Evolutionary conservation across 306 rosid genomes (phyloP).

Genomic region (Vigna mungo): DNA sequence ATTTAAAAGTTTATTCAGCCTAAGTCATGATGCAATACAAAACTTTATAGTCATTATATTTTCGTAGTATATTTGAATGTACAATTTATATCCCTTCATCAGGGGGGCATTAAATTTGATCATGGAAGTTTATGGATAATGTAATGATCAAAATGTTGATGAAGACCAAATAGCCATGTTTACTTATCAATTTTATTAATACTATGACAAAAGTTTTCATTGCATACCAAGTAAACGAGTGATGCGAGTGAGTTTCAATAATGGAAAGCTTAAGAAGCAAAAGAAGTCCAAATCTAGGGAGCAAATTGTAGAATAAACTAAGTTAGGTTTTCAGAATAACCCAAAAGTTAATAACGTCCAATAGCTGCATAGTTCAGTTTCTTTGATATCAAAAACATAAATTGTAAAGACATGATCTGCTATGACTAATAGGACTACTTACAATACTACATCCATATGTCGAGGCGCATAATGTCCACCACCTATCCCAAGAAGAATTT

Average conservation of each 20-base stretch:
- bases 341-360: constrained; percentile 12
- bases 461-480: constrained; percentile 98
- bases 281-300: not conserved
- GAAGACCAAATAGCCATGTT: not conserved
- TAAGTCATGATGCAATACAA: constrained; percentile 8
- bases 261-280: constrained; percentile 9
- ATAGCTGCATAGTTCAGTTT: not conserved
- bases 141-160: not conserved
- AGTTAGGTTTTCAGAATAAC: constrained; percentile 5
- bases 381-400: constrained; percentile 32
- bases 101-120: not conserved
- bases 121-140: constrained; percentile 7
- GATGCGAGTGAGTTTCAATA: not conserved
- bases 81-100: not conserved
- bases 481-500: constrained; percentile 88
- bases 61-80: constrained; percentile 12
- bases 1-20: not conserved
- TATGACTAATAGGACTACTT: constrained; percentile 42
- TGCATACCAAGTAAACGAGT: constrained; percentile 3
- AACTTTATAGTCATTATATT: constrained; percentile 10
- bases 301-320: not conserved
- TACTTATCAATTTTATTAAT: not conserved
- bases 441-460: constrained; percentile 89
- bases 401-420: constrained; percentile 10
- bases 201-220: constrained; percentile 1